These are phyloP conservation scores for Babesia caballi DNA, from an alignment of 169 alveolate species.

Conservation along the genomic window DNA sequence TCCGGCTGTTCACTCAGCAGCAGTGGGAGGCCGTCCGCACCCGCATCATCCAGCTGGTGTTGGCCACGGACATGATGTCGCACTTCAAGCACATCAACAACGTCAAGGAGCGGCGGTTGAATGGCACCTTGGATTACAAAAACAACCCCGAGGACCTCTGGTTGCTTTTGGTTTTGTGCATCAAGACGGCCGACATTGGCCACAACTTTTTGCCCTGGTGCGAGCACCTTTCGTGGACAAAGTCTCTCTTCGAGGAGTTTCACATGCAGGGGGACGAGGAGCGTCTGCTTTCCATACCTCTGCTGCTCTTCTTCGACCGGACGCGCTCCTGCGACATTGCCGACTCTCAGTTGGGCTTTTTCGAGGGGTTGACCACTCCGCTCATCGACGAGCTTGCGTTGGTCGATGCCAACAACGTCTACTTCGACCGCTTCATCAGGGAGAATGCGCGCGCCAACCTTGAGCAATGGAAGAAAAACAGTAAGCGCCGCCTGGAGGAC, in stretches of 20 bases:
- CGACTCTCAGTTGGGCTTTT: constrained; percentile 67
- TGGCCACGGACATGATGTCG: constrained; percentile 90
- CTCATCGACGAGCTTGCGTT: constrained; percentile 34
- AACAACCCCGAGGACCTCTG: constrained; percentile 80
- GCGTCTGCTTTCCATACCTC: constrained; percentile 64
- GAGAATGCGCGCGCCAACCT: constrained; percentile 34
- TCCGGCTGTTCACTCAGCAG: constrained; percentile 55
- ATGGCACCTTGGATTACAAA: constrained; percentile 65
- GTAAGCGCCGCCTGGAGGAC: constrained; percentile 27
- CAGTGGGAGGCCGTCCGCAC: constrained; percentile 75
- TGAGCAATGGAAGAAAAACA: constrained; percentile 39
- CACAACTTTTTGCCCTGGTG: constrained; percentile 88
- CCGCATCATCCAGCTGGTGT: constrained; percentile 86
- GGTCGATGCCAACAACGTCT: constrained; percentile 9
- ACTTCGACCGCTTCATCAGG: background rate
- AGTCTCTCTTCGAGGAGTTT: constrained; percentile 89
- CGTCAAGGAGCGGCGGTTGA: constrained; percentile 66
- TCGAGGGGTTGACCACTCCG: constrained; percentile 60
- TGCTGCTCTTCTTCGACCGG: constrained; percentile 68
- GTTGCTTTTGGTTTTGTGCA: constrained; percentile 79
- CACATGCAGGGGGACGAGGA: constrained; percentile 86
- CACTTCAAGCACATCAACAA: constrained; percentile 86
- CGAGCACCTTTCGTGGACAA: constrained; percentile 88
- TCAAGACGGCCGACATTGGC: constrained; percentile 92
- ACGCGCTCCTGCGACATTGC: constrained; percentile 65